Evolutionary conservation across 768 basidiomycete species (phyloP).

Genomic region (Nidularia sp.): DNA sequence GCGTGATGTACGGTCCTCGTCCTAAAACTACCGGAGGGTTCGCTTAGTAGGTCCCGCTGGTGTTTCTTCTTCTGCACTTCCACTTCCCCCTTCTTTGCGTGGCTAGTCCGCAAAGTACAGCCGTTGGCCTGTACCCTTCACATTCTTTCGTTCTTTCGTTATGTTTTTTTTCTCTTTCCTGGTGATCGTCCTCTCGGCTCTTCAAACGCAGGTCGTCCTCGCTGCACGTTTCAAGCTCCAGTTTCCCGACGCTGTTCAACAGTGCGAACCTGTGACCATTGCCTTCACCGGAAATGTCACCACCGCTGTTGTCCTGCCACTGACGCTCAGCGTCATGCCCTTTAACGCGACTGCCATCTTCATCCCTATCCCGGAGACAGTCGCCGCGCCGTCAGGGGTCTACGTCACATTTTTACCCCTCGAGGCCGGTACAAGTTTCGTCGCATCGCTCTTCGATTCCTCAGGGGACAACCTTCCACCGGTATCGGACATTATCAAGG

Average conservation of each 20-base stretch:
- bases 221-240: constrained; percentile 27
- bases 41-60: neutral
- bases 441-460: constrained; percentile 52
- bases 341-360: constrained; percentile 45
- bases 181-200: constrained; percentile 24
- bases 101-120: constrained; percentile 29
- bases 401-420: constrained; percentile 50
- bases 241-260: constrained; percentile 36
- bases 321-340: constrained; percentile 49
- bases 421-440: constrained; percentile 40
- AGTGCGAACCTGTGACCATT: constrained; percentile 50
- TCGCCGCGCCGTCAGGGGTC: constrained; percentile 33
- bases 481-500: constrained; percentile 44
- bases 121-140: constrained; percentile 15
- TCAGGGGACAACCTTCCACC: constrained; percentile 31
- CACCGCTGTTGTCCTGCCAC: constrained; percentile 25
- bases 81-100: constrained; percentile 20
- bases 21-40: neutral
- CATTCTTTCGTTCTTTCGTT: constrained; percentile 14
- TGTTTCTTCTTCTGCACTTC: constrained; percentile 14
- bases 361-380: constrained; percentile 37
- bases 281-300: constrained; percentile 37
- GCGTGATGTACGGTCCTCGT: neutral
- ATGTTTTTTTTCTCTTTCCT: constrained; percentile 21
- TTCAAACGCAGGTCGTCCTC: constrained; percentile 38